Evolutionary conservation across 148 eudicot species (phyloP), one percentile per base, ranked within the genome.

Genomic region (Camellia lanceoleosa): DNA sequence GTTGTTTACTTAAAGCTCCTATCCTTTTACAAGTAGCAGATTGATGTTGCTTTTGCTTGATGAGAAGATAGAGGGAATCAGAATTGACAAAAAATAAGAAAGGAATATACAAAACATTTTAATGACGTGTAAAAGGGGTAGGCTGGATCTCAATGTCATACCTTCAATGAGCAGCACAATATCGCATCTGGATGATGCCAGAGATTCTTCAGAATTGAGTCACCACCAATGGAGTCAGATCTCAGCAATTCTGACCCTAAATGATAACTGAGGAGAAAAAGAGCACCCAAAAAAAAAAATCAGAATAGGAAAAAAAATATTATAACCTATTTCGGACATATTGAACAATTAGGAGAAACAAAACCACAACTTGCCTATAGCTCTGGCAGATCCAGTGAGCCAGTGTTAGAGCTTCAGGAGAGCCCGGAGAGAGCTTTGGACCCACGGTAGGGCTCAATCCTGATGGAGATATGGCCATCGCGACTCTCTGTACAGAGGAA

Each of bases 171-270:
- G 89, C 98, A 95, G 88, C 98, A 95, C 75, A 95, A 80, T 75
- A 95, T 89, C 60, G 98, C 97, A 81, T 95, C 98, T 62, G 85
- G 93, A 79, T 95, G 98, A 83, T 89, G 97, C 98, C 98, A 95
- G 11, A 95, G 94, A 85, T 88, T 89, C 79, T 95, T 95, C 69
- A 95, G 84, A 43, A 90, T 68, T 5, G 92, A 85, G 56, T 93
- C 98, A 69, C 88, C 87, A 61, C 80, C 83, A 5, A 82, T 76
- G 14, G 93, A 85, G 75, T 88, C 91, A 14, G 95, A 79, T 74
- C 85, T 75, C 15, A 93, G 87, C 85, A 95, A 86, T 42, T 93
- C 93, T 14, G 88, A 47, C 55, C 97, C 96, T 72, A 95, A 62
- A 82, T 93, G 94, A 62, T 81, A 92, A 84, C 98, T 94, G 90